phyloP scores from a whole-genome alignment of 2,329 filamentous ascomycete genomes.

The Aspergillus sp. region DNA sequence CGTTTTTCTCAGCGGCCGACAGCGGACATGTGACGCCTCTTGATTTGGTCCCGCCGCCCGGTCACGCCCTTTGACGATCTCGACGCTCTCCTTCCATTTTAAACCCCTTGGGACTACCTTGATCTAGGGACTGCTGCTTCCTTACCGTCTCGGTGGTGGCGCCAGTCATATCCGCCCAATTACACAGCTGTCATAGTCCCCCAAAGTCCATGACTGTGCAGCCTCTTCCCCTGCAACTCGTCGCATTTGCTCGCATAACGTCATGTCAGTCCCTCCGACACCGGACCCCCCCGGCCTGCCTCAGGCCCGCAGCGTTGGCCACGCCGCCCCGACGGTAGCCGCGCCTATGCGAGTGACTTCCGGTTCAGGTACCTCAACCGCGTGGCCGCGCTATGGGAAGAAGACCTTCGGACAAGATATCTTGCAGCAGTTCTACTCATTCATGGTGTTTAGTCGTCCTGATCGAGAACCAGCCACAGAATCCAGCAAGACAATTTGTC shows the following conservation, averaged over 20 bases:
- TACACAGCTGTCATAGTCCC: neutral
- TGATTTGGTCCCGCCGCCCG: conserved; percentile 1
- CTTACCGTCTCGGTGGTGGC: neutral
- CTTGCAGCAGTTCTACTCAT: too few species aligned
- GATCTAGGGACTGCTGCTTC: neutral
- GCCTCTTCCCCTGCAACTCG: neutral
- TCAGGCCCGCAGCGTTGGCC: neutral
- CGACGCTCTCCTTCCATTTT: neutral
- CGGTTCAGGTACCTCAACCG: too few species aligned
- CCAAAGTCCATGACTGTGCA: neutral
- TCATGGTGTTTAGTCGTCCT: too few species aligned
- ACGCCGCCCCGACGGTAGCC: neutral
- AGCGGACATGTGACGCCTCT: conserved; percentile 11
- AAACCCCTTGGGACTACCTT: too few species aligned
- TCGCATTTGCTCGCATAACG: neutral
- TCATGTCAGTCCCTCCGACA: neutral
- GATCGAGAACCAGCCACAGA: too few species aligned
- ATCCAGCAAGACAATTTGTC: too few species aligned
- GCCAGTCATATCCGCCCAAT: neutral
- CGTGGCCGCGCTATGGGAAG: too few species aligned
- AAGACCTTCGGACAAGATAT: too few species aligned
- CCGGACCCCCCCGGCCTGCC: neutral
- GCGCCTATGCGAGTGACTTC: neutral
- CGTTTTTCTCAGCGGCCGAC: conserved; percentile 16
- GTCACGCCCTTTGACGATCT: neutral